Evolutionary conservation across 1,139 yeast species (phyloP), one percentile per base, ranked within the genome.

Genomic region (Geotrichum phurueaensis): DNA sequence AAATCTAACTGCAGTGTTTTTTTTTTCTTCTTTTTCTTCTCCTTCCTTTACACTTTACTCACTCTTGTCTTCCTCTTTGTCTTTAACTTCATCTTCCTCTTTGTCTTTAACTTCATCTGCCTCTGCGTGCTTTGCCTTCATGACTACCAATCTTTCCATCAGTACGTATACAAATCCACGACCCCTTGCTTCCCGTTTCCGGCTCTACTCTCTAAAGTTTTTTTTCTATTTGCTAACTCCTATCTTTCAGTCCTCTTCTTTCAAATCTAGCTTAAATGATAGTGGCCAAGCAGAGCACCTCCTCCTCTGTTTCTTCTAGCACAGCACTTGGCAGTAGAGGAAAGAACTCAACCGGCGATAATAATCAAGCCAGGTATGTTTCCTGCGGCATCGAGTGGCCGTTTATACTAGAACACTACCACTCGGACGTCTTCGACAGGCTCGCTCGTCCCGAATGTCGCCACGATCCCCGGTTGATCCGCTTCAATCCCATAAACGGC

Each of bases 381-480:
- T 12, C 31, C 25, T 10, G 7, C 3, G 20, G 23, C 9, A n/a
- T 36, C 18, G 43, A 36, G 10, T 60, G 62, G 54, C 62, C 62
- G 2, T 60, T 60, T 50, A 39, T 25, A 3, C 18, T 53, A 15
- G 43, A 48, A 12, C 29, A 43, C 23, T 60, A 51, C 48, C 36
- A 57, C 10, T 59, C 62, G 4, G 22, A 29, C 15, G 47, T 50
- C 13, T 51, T 56, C 33, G 60, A 54, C 27, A 23, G 39, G 12
- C 54, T 60, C 33, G 51, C 62, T 3, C 50, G 43, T 12, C 56
- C 57, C 22, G 49, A 51, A 4, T 52, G 51, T 20, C 58, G 56
- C 25, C 31, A 53, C 12, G 59, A 59, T 36, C 49, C 51, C 20
- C 45, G 57, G 10, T 29, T 52, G 10, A 56, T 59, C 18, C 56